These are phyloP conservation scores for Nothomitra cinnamomea DNA, from an alignment of 2,329 filamentous ascomycete species.

Conservation along the genomic window DNA sequence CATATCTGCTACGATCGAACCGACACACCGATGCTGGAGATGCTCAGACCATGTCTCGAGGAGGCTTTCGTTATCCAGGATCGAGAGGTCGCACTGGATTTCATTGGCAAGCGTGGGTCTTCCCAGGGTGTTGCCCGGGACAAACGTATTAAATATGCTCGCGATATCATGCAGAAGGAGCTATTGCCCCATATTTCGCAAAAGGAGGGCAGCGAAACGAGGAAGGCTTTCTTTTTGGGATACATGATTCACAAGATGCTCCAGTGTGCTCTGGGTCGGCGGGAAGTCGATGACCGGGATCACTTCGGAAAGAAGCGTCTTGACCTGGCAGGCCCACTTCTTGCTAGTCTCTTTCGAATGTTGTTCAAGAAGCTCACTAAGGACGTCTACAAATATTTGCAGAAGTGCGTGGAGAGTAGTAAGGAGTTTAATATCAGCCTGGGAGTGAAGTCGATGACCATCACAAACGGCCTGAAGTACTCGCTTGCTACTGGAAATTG, in stretches of 20 bases:
- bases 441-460: constrained; percentile 76
- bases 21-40: constrained; percentile 93
- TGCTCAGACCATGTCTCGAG: constrained; percentile 92
- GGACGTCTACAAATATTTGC: constrained; percentile 80
- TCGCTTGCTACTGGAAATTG: constrained; percentile 95
- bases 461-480: constrained; percentile 91
- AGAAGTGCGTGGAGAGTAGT: constrained; percentile 78
- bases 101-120: constrained; percentile 81
- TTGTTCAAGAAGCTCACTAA: constrained; percentile 82
- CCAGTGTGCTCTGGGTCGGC: constrained; percentile 80
- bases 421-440: constrained; percentile 80
- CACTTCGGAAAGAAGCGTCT: constrained; percentile 98
- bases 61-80: constrained; percentile 95
- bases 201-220: constrained; percentile 79
- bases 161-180: constrained; percentile 93
- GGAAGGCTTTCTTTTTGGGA: constrained; percentile 94
- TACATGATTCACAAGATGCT: constrained; percentile 97
- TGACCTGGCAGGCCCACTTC: constrained; percentile 81
- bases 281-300: constrained; percentile 92
- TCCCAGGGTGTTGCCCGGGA: constrained; percentile 60
- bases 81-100: constrained; percentile 82
- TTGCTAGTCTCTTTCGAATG: constrained; percentile 90
- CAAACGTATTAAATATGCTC: constrained; percentile 79
- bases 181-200: constrained; percentile 94
- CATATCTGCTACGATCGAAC: constrained; percentile 93